These are phyloP conservation scores for Penicillium cataractarum DNA, from an alignment of 495 filamentous ascomycete genomes.

Conservation along the genomic window DNA sequence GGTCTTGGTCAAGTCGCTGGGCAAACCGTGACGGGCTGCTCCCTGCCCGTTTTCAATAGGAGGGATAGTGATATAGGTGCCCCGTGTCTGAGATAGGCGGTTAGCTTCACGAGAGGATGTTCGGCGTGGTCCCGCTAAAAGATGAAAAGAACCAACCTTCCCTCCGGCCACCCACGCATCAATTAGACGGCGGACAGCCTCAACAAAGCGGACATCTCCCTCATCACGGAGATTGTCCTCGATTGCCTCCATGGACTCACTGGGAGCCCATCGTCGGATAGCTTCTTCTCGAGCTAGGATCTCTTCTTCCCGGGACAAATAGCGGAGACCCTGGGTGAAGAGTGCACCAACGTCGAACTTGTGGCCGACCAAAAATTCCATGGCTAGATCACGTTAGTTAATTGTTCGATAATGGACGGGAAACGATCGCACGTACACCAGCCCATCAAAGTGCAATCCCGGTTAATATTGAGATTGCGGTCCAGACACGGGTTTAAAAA, in stretches of 20 bases:
- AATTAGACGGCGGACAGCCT: conserved; percentile 51
- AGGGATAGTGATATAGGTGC: conserved; percentile 37
- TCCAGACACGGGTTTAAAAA: conserved; percentile 59
- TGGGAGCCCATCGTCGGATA: conserved; percentile 26
- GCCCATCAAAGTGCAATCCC: conserved; percentile 57
- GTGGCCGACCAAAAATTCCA: conserved; percentile 64
- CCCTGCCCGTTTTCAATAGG: conserved; percentile 9
- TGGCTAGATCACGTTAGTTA: conserved; percentile 41
- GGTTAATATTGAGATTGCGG: conserved; percentile 55
- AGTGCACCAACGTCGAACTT: conserved; percentile 64
- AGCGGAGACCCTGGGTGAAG: conserved; percentile 64
- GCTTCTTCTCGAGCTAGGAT: conserved; percentile 37
- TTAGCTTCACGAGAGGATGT: not conserved
- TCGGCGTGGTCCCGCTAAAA: not conserved
- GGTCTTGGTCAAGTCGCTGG: conserved; percentile 41
- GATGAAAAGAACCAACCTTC: conserved; percentile 20
- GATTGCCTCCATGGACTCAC: conserved; percentile 52
- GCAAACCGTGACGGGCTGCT: conserved; percentile 6
- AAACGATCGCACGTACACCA: conserved; percentile 39
- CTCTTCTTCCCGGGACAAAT: conserved; percentile 71
- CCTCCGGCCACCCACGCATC: conserved; percentile 48
- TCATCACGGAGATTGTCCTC: conserved; percentile 38
- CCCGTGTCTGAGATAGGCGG: conserved; percentile 21
- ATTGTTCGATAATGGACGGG: not conserved
- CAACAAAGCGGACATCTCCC: conserved; percentile 61